Base-by-base conservation (phyloP, 208 protist genomes). In the Wallacemonas sp. region DNA sequence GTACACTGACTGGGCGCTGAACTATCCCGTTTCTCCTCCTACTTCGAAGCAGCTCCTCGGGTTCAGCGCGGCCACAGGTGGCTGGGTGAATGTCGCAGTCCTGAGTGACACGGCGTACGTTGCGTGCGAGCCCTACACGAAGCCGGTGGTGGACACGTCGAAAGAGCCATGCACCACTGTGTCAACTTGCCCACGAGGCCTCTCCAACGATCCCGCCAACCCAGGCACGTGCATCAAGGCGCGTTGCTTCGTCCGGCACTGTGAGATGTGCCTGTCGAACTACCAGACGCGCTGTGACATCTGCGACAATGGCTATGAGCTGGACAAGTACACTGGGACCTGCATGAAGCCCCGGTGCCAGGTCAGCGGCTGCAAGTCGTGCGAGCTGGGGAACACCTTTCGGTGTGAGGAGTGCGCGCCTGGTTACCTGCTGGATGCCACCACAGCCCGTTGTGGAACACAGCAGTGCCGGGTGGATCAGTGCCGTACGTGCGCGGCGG, bases 291-390 rank as follows among this genome's bases (percentile, higher is more conserved):
- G 52, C n/a, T 58, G 52, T 24, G 52, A 5, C 21, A 41, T 23
- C 29, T 58, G 52, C 32, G 41, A 19, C 52, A 16, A 24, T 4
- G 52, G 52, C 5, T 41, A 43, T 30, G 16, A 19, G 2, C 32
- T 58, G 11, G 52, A 58, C 52, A 58, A 58, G 32, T 58, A 27
- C 52, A 58, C 52, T 14, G 52, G 52, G 6, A 58, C 52, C n/a
- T 58, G 52, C 52, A 19, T 58, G 52, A 58, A 58, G 32, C 52
- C 52, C n/a, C 29, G 29, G n/a, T 58, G 52, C 32, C 52, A 58
- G 32, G 52, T 58, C 5, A 58, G 26, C 19, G 14, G 27, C 52
- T 58, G 26, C 19, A 58, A 58, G 52, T 58, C 52, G 29, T 58
- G 52, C 32, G 30, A 58, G 26, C 29, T 58, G 8, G 23, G 52